Base-by-base conservation (phyloP, 78 protist species). In the Chrysochromulina parva region DNA sequence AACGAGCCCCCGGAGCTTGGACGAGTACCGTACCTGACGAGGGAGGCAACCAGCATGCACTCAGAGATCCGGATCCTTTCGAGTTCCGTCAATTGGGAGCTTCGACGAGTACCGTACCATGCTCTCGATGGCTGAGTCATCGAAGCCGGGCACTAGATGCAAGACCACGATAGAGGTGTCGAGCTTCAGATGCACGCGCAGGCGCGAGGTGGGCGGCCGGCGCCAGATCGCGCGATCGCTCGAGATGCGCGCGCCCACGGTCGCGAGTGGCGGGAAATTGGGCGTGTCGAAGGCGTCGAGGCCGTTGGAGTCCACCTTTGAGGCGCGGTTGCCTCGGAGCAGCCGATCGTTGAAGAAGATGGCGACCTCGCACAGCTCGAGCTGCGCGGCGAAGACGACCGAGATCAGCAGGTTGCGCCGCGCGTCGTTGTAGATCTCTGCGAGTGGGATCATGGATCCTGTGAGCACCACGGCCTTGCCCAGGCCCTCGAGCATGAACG, bases 381-480 rank as follows among this genome's bases (percentile, higher is more conserved):
- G 60, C 57, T 95, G 88, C 52, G 94, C 91, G 7, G 96, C 98
- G 80, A 96, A 84, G 38, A 93, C 88, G 52, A 96, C 91, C 14
- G 97, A 74, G 0, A 91, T 96, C 53, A 95, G 48, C 17, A 96
- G 94, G 60, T 94, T 93, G 69, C 80, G 53, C 76, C 38, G 22
- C 7, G 95, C 95, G 89, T 96, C 97, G 59, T 57, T 91, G 69
- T 16, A 90, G 19, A 57, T 47, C 62, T 95, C 96, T 20, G 54
- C 3, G 76, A 98, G 66, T 13, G 99, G 99, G 73, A 94, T 90
- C 38, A 94, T 96, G 7, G 94, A 81, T 66, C 97, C 97, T 0
- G 97, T 96, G 26, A 96, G n/a, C 52, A 96, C 85, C 7, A 96
- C 97, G 1, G 97, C 26, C 76, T 94, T 95, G 81, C 86, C 73